Base-by-base conservation (phyloP, 345 rosid genomes). In the Salix arbutifolia region DNA sequence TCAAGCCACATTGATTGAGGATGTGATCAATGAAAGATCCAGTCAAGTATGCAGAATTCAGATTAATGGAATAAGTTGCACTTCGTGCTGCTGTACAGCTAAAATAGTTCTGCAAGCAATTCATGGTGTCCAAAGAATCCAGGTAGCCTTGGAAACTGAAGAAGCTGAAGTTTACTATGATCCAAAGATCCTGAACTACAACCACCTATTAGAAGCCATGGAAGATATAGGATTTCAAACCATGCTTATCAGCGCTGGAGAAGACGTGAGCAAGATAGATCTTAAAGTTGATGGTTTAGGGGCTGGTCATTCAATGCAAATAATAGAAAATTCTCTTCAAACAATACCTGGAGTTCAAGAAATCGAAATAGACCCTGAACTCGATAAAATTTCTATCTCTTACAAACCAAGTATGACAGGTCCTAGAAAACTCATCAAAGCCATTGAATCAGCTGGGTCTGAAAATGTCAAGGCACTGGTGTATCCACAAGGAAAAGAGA, bases 61-160 rank as follows among this genome's bases (percentile, higher is more conserved):
- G 50, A 93, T 93, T n/a, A 90, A 77, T 14, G 96, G 99, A 81
- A 95, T 95, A 96, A 90, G 92, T n/a, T 91, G 99, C 84, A 85
- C 94, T 21, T 83, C 97, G 4, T 95, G 98, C 84, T 90, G 93
- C 53, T 78, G 94, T 60, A 85, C 96, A 4, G 83, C 89, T 11
- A 97, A 95, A 83, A 71, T 87, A 64, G 91, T 86, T 74, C 61
- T 95, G 78, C 90, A 85, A 87, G 80, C 86, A 7, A 73, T 89
- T 77, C 72, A 53, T 37, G 99, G 98, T 5, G 98, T 95, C 1
- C 87, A 77, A 31, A 91, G 84, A 71, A 94, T 89, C 30, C 93
- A 81, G 68, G 97, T 95, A 1, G 97, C 98, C 31, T 85, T 95
- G 65, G 98, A 96, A 30, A 90, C 93, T 3, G 99, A 93, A 84